A percentile compares a stretch with the other conserved stretches of the same genome.
phyloP scores from a whole-genome alignment of 169 alveolate species.

The Amoebophrya sp. region DNA sequence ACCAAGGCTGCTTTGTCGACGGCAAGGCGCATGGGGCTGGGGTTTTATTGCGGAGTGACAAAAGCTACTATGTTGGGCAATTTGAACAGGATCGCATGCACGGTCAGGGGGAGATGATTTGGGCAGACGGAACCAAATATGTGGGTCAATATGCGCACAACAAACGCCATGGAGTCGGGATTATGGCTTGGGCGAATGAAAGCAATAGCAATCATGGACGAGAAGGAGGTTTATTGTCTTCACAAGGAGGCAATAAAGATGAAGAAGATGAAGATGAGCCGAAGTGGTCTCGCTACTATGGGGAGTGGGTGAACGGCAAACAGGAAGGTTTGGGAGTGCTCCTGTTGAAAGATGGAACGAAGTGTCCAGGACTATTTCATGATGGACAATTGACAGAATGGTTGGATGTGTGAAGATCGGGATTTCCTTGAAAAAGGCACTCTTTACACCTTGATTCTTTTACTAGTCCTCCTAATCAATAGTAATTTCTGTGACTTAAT shows the following conservation, averaged over 20 bases:
- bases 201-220: no score
- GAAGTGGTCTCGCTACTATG: not conserved
- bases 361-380: not conserved
- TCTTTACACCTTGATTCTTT: no score
- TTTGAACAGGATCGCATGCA: not conserved
- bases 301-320: not conserved
- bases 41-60: not conserved
- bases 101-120: constrained; percentile 18
- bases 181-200: not conserved
- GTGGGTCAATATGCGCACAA: not conserved
- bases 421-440: no score
- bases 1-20: not conserved
- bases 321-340: not conserved
- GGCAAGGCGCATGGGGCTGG: not conserved
- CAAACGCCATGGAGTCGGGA: not conserved
- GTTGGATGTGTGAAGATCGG: not conserved
- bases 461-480: no score
- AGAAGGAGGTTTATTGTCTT: no score
- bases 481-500: no score
- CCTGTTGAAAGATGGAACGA: constrained; percentile 5
- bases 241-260: not conserved
- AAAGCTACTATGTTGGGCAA: not conserved
- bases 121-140: not conserved
- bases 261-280: not conserved
- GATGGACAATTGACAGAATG: constrained; percentile 1